Conservation (phyloP, 2,329 filamentous ascomycete species). For the Trichophyton rubrum region DNA sequence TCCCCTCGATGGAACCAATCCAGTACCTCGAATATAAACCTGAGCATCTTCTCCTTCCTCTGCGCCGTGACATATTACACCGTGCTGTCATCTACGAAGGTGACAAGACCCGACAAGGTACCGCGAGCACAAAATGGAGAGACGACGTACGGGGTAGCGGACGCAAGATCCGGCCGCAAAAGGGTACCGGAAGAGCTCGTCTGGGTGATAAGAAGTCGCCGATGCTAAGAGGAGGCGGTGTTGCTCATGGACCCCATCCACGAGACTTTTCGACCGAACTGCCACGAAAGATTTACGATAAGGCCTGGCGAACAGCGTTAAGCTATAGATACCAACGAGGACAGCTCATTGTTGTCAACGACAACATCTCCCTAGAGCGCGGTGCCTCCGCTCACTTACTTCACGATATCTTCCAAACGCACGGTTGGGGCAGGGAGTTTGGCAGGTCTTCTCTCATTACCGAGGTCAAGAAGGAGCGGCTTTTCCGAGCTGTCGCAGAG, state of each 20-base stretch:
- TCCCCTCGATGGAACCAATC: slow-evolving; percentile 76
- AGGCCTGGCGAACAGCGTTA: slow-evolving; percentile 87
- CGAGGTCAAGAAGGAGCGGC: slow-evolving; percentile 43
- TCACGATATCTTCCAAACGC: slow-evolving; percentile 54
- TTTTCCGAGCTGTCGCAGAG: slow-evolving; percentile 55
- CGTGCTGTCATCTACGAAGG: slow-evolving; percentile 86
- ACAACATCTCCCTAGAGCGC: slow-evolving; percentile 55
- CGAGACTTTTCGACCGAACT: slow-evolving; percentile 79
- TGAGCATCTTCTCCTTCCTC: slow-evolving; percentile 73
- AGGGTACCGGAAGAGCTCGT: slow-evolving; percentile 71
- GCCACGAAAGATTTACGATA: slow-evolving; percentile 82
- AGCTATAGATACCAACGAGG: slow-evolving; percentile 81
- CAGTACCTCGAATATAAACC: slow-evolving; percentile 64
- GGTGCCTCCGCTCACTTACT: slow-evolving; percentile 44
- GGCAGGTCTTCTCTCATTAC: slow-evolving; percentile 70
- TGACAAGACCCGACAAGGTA: slow-evolving; percentile 75
- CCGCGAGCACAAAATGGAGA: slow-evolving; percentile 69
- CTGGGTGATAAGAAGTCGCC: slow-evolving; percentile 71
- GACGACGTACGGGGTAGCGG: slow-evolving; percentile 72
- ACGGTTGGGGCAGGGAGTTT: slow-evolving; percentile 54
- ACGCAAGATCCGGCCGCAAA: slow-evolving; percentile 72
- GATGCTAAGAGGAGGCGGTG: slow-evolving; percentile 71
- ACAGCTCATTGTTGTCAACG: slow-evolving; percentile 74
- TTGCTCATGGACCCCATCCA: slow-evolving; percentile 78
- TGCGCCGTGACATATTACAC: slow-evolving; percentile 85